A percentile compares a stretch with the other conserved stretches of the same genome.
phyloP scores from a whole-genome alignment of 2,329 filamentous ascomycete species.

The Nemania serpens region DNA sequence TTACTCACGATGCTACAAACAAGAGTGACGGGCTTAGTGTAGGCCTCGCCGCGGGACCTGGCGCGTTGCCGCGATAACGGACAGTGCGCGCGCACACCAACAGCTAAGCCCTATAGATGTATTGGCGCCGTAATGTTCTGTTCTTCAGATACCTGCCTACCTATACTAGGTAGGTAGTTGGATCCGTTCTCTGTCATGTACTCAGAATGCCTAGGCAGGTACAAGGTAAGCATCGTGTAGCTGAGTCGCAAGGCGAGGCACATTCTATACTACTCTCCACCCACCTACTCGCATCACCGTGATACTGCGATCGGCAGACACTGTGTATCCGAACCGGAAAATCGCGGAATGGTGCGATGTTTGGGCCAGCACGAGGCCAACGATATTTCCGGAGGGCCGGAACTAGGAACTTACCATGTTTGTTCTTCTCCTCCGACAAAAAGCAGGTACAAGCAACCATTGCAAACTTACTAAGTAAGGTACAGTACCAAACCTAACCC shows the following conservation, averaged over 20 bases:
- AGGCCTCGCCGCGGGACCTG: background rate
- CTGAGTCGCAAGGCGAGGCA: background rate
- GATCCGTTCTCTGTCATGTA: too few species aligned
- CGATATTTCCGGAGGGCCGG: constrained; percentile 15
- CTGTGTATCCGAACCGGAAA: constrained; percentile 20
- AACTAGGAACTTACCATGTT: background rate
- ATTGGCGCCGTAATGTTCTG: background rate
- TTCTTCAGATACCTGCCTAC: background rate
- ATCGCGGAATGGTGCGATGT: constrained; percentile 22
- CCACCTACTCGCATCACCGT: background rate
- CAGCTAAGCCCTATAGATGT: background rate
- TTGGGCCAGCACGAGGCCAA: background rate
- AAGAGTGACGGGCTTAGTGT: constrained; percentile 9
- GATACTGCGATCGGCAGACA: constrained; percentile 5
- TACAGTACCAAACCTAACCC: too few species aligned
- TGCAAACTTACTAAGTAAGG: too few species aligned
- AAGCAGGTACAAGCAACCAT: background rate
- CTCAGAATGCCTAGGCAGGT: too few species aligned
- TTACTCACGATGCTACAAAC: constrained; percentile 24
- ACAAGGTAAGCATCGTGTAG: background rate
- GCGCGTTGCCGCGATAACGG: constrained; percentile 23
- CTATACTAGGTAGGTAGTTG: too few species aligned
- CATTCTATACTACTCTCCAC: background rate
- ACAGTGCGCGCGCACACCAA: constrained; percentile 16
- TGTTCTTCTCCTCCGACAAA: background rate